Evolutionary conservation across 108 stramenopile species (phyloP), one percentile per base, ranked within the genome.

Genomic region (Cyclostephanos tholiformis): DNA sequence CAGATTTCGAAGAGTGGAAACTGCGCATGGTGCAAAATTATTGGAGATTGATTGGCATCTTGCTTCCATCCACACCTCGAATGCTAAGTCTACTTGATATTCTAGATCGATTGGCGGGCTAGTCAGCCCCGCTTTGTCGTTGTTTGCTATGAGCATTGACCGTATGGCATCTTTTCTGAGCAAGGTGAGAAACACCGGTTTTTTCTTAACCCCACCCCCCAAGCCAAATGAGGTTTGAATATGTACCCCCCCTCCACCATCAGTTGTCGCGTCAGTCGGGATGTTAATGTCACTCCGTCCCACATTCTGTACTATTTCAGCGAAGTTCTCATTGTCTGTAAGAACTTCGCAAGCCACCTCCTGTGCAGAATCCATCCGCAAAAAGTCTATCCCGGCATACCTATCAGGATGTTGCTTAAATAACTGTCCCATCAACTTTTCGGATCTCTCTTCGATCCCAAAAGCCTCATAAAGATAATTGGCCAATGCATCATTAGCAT

Each of bases 151-250:
- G 12, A 79, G 41, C 58, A 79, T 53, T 2, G 81, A 82, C 9
- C 77, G 76, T 48, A 95, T 78, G 13, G 91, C 94, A 76, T 95
- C 94, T 58, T 82, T 92, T 67, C 94, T 80, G 19, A 95, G 74
- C 46, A 76, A 27, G 3, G 91, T 95, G 36, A 95, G 77, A 58
- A 85, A 66, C 2, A 89, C 87, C 17, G 94, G 89, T 13, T 83
- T 65, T 52, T 75, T 87, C 50, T 75, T 78, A 51, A 88, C 84
- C 17, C 86, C 67, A 83, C 88, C 85, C 11, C 86, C 67, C 41
- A 79, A 73, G 69, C 86, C 86, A 19, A 85, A 67, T 19, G 89
- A 74, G 64, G 71, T 51, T 22, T 87, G 86, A 63, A 80, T 82
- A 8, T 73, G 58, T 23, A 94, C 79, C 19, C 80, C 58, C 22